A percentile compares a stretch with the other conserved stretches of the same genome.
Evolutionary conservation across 805 yeast genomes (phyloP).

Genomic region (Yarrowia bubula): DNA sequence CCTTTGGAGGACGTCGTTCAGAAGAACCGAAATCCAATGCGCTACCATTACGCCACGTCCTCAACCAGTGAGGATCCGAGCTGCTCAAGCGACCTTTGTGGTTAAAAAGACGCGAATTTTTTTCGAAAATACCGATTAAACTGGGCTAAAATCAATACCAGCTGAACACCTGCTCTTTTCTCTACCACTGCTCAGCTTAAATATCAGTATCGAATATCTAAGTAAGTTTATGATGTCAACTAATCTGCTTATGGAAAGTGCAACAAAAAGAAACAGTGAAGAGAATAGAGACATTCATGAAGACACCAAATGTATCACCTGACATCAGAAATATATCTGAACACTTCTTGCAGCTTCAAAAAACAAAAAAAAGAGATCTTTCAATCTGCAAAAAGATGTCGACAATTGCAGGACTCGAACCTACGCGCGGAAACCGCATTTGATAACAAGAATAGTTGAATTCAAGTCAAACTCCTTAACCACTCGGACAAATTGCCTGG

Average conservation of each 20-base stretch:
- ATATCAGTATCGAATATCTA: too few species aligned
- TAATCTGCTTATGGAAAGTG: too few species aligned
- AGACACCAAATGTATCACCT: too few species aligned
- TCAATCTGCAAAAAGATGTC: neutral
- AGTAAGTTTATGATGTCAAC: too few species aligned
- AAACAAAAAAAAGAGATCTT: neutral
- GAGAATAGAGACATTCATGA: too few species aligned
- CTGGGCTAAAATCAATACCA: too few species aligned
- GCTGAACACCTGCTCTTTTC: too few species aligned
- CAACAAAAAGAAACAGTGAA: too few species aligned
- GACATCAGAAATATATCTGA: neutral
- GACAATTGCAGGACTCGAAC: slow-evolving; percentile 27
- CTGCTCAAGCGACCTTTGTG: neutral
- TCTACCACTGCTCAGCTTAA: too few species aligned
- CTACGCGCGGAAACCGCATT: slow-evolving; percentile 27
- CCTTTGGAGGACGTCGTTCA: slow-evolving; percentile 20
- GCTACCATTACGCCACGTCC: slow-evolving; percentile 23
- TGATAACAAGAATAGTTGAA: slow-evolving; percentile 8
- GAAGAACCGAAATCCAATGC: slow-evolving; percentile 19
- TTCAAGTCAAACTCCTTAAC: slow-evolving; percentile 26
- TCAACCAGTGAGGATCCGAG: neutral
- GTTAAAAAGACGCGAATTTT: too few species aligned
- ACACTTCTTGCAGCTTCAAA: neutral
- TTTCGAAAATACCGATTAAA: too few species aligned
- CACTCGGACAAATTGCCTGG: slow-evolving; percentile 23